Evolutionary conservation across 495 filamentous ascomycete species (phyloP).

Genomic region (Jackrogersella multiformis): DNA sequence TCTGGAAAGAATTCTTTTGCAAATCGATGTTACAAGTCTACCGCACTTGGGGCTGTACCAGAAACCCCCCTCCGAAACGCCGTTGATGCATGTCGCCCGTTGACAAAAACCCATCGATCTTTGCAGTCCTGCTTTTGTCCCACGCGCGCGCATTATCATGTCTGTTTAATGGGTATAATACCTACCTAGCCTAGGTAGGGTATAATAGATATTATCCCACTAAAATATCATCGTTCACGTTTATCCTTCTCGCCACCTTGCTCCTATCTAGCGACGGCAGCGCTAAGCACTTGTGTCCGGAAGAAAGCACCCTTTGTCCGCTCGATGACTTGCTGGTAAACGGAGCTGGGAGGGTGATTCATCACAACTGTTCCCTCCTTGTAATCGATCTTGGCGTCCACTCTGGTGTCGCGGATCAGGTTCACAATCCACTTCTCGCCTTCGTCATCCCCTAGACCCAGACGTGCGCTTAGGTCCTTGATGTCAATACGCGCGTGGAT

Average conservation of each 20-base stretch:
- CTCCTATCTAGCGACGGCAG: conserved; percentile 53
- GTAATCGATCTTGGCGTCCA: conserved; percentile 99
- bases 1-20: conserved; percentile 20
- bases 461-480: conserved; percentile 88
- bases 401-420: conserved; percentile 93
- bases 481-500: conserved; percentile 98
- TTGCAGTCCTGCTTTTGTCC: conserved; percentile 11
- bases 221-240: conserved; percentile 2
- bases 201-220: conserved; percentile 41
- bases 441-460: conserved; percentile 90
- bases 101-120: conserved; percentile 22
- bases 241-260: not conserved
- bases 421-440: conserved; percentile 99
- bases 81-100: conserved; percentile 44
- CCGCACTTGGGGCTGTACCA: conserved; percentile 39
- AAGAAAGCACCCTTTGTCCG: conserved; percentile 95
- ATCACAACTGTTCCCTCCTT: conserved; percentile 98
- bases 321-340: conserved; percentile 99
- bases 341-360: conserved; percentile 98
- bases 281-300: conserved; percentile 78
- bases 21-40: conserved; percentile 43
- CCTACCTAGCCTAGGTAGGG: too few relatives aligned
- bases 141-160: conserved; percentile 22
- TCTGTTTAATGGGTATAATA: conserved; percentile 29
- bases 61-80: conserved; percentile 43